phyloP scores from a whole-genome alignment of 1,284 basidiomycete species.

The Ganoderma lucidum region DNA sequence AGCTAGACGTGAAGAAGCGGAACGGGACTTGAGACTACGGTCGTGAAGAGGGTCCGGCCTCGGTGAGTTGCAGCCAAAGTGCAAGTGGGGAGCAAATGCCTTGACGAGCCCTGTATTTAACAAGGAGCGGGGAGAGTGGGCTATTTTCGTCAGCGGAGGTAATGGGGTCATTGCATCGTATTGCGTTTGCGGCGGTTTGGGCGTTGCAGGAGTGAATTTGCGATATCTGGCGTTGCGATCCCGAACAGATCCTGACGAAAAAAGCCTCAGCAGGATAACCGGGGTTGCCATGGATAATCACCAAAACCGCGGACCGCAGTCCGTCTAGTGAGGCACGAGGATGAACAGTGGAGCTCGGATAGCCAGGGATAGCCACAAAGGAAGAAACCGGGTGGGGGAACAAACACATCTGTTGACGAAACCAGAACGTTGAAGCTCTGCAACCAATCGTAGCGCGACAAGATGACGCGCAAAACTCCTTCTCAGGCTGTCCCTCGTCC shows the following conservation, averaged over 20 bases:
- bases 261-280: background rate
- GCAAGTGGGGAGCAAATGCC: slow-evolving; percentile 14
- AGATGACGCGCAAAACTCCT: background rate
- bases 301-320: background rate
- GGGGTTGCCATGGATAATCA: background rate
- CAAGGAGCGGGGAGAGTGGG: background rate
- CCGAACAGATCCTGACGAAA: background rate
- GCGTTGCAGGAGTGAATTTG: background rate
- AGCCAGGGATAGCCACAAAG: background rate
- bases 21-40: slow-evolving; percentile 18
- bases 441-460: background rate
- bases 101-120: slow-evolving; percentile 2
- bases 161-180: background rate
- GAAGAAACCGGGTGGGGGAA: background rate
- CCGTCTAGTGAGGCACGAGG: background rate
- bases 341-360: background rate
- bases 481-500: background rate
- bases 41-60: slow-evolving; percentile 29
- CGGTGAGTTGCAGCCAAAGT: slow-evolving; percentile 22
- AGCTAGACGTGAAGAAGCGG: slow-evolving; percentile 7
- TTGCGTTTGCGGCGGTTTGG: background rate
- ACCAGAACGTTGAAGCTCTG: background rate
- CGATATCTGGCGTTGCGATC: background rate
- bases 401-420: background rate
- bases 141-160: background rate